phyloP scores from a whole-genome alignment of 108 stramenopile genomes.

The Discostella stelligeroides region DNA sequence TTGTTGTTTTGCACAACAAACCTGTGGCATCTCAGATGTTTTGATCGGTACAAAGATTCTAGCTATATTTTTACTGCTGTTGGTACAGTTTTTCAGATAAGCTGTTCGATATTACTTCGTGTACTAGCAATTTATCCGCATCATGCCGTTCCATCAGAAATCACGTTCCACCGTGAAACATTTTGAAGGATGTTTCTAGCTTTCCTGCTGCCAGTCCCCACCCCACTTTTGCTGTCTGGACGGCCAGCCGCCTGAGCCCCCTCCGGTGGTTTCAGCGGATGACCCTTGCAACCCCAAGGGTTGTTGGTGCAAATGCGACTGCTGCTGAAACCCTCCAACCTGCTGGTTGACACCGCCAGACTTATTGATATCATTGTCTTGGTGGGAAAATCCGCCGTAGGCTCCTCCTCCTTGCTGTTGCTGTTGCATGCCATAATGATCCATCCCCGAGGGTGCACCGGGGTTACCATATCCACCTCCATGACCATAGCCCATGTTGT shows the following conservation, averaged over 20 bases:
- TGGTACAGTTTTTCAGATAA: slow-evolving; percentile 4
- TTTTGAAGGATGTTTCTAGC: background rate
- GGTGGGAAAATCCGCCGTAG: slow-evolving; percentile 53
- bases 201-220: slow-evolving; percentile 55
- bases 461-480: slow-evolving; percentile 68
- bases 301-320: slow-evolving; percentile 67
- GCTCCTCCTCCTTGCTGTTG: slow-evolving; percentile 48
- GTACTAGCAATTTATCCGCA: slow-evolving; percentile 8
- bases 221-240: slow-evolving; percentile 53
- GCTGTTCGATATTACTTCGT: background rate
- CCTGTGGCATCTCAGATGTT: no score
- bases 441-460: slow-evolving; percentile 55
- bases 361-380: slow-evolving; percentile 61
- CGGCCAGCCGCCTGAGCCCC: slow-evolving; percentile 41
- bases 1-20: no score
- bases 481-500: slow-evolving; percentile 63
- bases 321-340: slow-evolving; percentile 44
- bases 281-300: slow-evolving; percentile 68
- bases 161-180: no score
- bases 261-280: slow-evolving; percentile 48
- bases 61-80: background rate
- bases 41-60: background rate
- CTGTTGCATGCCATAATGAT: slow-evolving; percentile 61
- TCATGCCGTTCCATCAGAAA: no score
- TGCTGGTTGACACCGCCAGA: slow-evolving; percentile 54